Conservation (phyloP, 331 rosid species). For the Cydonia oblonga region DNA sequence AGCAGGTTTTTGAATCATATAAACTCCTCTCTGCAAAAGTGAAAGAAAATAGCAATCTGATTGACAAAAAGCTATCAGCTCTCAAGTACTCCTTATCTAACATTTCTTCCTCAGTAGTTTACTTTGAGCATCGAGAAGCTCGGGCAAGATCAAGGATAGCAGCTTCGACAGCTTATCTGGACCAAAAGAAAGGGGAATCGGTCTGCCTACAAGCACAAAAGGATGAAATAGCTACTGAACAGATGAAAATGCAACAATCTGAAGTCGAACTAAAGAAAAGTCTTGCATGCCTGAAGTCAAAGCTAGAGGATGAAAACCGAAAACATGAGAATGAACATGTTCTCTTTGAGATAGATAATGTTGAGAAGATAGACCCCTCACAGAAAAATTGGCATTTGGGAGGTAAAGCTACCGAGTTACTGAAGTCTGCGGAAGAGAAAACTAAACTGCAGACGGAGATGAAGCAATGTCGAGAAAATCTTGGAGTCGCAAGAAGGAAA, state of each 20-base stretch:
- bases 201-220: slow-evolving; percentile 34
- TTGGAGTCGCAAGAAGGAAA: slow-evolving; percentile 20
- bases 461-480: slow-evolving; percentile 25
- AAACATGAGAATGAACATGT: slow-evolving; percentile 68
- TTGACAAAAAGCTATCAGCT: slow-evolving; percentile 57
- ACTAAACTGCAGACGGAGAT: slow-evolving; percentile 38
- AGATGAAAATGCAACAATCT: slow-evolving; percentile 37
- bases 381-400: slow-evolving; percentile 46
- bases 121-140: slow-evolving; percentile 73
- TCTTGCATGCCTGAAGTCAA: slow-evolving; percentile 41
- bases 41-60: slow-evolving; percentile 34
- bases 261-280: slow-evolving; percentile 41
- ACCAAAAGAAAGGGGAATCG: slow-evolving; percentile 43
- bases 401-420: slow-evolving; percentile 40
- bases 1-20: slow-evolving; percentile 42
- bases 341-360: slow-evolving; percentile 64
- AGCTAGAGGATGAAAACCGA: slow-evolving; percentile 65
- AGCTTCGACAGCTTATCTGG: slow-evolving; percentile 35
- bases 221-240: slow-evolving; percentile 41
- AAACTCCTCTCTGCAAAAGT: slow-evolving; percentile 32
- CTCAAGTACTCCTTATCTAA: slow-evolving; percentile 65
- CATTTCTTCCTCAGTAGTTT: slow-evolving; percentile 45
- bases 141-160: slow-evolving; percentile 42
- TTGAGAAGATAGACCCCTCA: slow-evolving; percentile 38
- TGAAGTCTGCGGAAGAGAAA: slow-evolving; percentile 43